These are phyloP conservation scores for Dissophora ornata DNA, from an alignment of 192 early-diverging fungal genomes.

Conservation along the genomic window DNA sequence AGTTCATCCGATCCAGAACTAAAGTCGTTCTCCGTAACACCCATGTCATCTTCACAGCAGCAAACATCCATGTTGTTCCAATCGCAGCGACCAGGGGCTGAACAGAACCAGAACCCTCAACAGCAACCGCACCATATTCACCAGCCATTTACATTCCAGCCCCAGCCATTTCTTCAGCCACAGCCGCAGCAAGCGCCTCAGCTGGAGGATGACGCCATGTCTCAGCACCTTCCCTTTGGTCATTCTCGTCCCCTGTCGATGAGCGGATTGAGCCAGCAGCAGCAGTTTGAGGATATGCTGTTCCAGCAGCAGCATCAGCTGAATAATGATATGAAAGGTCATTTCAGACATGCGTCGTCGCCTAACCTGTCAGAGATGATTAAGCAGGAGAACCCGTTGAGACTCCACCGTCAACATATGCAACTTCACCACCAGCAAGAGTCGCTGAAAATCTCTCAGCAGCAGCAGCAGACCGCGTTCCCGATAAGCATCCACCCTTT, in stretches of 20 bases:
- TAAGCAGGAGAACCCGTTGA: slow-evolving; percentile 19
- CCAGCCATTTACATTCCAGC: slow-evolving; percentile 21
- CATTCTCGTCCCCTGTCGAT: slow-evolving; percentile 28
- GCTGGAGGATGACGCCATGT: slow-evolving; percentile 12
- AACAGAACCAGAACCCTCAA: background rate
- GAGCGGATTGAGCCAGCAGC: slow-evolving; percentile 21
- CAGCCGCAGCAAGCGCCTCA: slow-evolving; percentile 5
- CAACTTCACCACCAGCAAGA: slow-evolving; percentile 25
- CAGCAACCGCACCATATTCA: background rate
- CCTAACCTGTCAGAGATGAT: slow-evolving; percentile 45
- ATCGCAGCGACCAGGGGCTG: slow-evolving; percentile 4
- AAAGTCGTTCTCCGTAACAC: background rate
- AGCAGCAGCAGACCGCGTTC: slow-evolving; percentile 33
- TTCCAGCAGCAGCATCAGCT: slow-evolving; percentile 31
- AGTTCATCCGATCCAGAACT: slow-evolving; percentile 2
- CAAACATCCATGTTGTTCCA: slow-evolving; percentile 10
- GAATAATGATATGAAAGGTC: slow-evolving; percentile 23
- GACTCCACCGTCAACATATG: slow-evolving; percentile 16
- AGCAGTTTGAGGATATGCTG: slow-evolving; percentile 45
- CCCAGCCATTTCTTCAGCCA: slow-evolving; percentile 2
- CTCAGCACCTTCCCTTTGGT: slow-evolving; percentile 25
- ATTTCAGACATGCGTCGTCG: slow-evolving; percentile 29
- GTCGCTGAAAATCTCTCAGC: slow-evolving; percentile 24
- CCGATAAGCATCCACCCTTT: slow-evolving; percentile 32
- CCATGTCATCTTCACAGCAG: slow-evolving; percentile 8